Evolutionary conservation across 106 monocot genomes (phyloP).

Genomic region (Dioscorea zingiberensis): DNA sequence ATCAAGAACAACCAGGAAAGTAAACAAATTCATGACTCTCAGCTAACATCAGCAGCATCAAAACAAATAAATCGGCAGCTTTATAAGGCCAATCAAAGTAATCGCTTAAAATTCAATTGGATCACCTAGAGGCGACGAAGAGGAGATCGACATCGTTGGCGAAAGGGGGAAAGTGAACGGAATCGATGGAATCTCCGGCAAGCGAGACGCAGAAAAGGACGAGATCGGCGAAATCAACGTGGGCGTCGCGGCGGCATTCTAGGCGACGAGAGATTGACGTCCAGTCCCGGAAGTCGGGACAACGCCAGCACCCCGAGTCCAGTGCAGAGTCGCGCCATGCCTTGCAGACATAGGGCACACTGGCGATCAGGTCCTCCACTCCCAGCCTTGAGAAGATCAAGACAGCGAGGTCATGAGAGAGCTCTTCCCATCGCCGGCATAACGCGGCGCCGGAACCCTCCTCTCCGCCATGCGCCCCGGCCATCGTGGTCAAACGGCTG

Average conservation of each 20-base stretch:
- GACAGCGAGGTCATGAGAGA: constrained; percentile 34
- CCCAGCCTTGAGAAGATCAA: constrained; percentile 33
- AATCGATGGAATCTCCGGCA: constrained; percentile 9
- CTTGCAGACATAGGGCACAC: constrained; percentile 37
- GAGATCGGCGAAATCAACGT: constrained; percentile 20
- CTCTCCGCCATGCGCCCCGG: neutral
- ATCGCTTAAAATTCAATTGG: too few species aligned
- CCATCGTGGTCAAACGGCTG: neutral
- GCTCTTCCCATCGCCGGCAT: constrained; percentile 35
- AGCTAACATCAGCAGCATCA: neutral
- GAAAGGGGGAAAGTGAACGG: constrained; percentile 33
- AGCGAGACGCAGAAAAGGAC: constrained; percentile 17
- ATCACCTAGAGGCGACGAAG: constrained; percentile 36
- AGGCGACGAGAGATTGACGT: constrained; percentile 18
- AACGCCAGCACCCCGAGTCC: constrained; percentile 32
- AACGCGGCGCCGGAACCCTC: neutral
- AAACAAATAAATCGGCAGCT: neutral
- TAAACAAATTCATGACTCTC: neutral
- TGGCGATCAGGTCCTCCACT: constrained; percentile 32
- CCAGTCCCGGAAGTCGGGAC: constrained; percentile 47
- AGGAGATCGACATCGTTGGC: constrained; percentile 43
- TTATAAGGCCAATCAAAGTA: neutral
- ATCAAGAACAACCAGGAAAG: neutral
- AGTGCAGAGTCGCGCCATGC: constrained; percentile 40
- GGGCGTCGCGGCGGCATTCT: constrained; percentile 6